Percentiles rank a stretch among this genome's conserved stretches.
phyloP scores from a whole-genome alignment of 352 stramenopile genomes.

The Globisporangium echinulatum region DNA sequence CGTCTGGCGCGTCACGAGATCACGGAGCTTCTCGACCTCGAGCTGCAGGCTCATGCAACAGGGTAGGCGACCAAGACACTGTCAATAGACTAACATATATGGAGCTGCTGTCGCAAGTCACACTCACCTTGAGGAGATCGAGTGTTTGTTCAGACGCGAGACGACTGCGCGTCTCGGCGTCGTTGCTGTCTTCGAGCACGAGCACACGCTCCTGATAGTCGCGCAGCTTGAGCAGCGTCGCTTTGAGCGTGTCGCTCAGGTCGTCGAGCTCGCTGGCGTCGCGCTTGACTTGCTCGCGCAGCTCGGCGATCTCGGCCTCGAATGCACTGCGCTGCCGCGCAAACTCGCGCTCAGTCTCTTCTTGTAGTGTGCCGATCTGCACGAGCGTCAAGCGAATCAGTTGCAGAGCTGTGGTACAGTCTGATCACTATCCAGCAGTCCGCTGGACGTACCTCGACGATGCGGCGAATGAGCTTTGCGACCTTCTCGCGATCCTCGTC shows the following conservation, averaged over 20 bases:
- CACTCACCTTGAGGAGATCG: conserved; percentile 45
- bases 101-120: background rate
- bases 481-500: conserved; percentile 77
- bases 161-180: conserved; percentile 41
- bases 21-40: conserved; percentile 60
- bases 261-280: conserved; percentile 44
- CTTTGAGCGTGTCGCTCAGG: conserved; percentile 40
- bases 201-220: conserved; percentile 53
- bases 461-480: conserved; percentile 61
- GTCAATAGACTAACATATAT: background rate
- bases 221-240: conserved; percentile 30
- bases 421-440: background rate
- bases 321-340: conserved; percentile 25
- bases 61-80: too few relatives aligned
- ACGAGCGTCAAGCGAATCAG: background rate
- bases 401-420: background rate
- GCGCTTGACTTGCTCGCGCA: conserved; percentile 35
- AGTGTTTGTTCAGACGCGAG: conserved; percentile 59
- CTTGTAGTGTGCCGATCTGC: conserved; percentile 42
- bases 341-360: conserved; percentile 51
- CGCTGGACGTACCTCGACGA: conserved; percentile 48
- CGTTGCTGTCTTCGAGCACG: conserved; percentile 52
- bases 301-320: conserved; percentile 43
- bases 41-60: conserved; percentile 7
- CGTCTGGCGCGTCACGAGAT: conserved; percentile 42